A percentile compares a stretch with the other conserved stretches of the same genome.
Conservation (phyloP, 2,329 filamentous ascomycete genomes). For the Fusarium sulawesiense region DNA sequence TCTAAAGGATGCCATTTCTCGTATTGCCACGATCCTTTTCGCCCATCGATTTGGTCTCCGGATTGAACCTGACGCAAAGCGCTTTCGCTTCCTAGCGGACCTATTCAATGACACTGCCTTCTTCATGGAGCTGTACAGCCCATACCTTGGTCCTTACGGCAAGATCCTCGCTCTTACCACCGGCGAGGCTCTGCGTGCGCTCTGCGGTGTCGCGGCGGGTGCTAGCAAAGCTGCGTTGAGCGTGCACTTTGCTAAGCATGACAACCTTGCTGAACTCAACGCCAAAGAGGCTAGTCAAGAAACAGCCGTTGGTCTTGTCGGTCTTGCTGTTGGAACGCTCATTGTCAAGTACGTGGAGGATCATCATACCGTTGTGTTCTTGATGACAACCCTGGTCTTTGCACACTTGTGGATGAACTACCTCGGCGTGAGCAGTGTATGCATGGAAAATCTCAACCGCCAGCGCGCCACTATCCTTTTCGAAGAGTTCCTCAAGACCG, state of each 20-base stretch:
- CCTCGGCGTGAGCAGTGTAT: slow-evolving; percentile 83
- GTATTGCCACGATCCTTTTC: slow-evolving; percentile 86
- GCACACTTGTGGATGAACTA: slow-evolving; percentile 89
- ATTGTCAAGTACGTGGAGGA: slow-evolving; percentile 82
- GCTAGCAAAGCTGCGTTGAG: slow-evolving; percentile 91
- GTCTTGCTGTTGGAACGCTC: slow-evolving; percentile 85
- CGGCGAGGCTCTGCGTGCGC: slow-evolving; percentile 64
- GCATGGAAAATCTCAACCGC: slow-evolving; percentile 85
- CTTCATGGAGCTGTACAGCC: slow-evolving; percentile 85
- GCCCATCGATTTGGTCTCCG: slow-evolving; percentile 83
- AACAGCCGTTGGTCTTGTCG: slow-evolving; percentile 88
- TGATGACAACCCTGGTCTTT: slow-evolving; percentile 77
- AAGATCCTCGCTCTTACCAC: slow-evolving; percentile 63
- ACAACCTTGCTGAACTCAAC: slow-evolving; percentile 93
- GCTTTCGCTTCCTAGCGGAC: slow-evolving; percentile 87
- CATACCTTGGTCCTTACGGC: slow-evolving; percentile 69
- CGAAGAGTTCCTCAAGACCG: slow-evolving; percentile 63
- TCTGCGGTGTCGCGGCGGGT: slow-evolving; percentile 91
- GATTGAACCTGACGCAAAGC: slow-evolving; percentile 91
- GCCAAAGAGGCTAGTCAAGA: slow-evolving; percentile 96
- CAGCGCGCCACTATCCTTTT: slow-evolving; percentile 87
- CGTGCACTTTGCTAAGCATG: slow-evolving; percentile 87
- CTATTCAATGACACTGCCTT: slow-evolving; percentile 89
- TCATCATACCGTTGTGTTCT: slow-evolving; percentile 76
- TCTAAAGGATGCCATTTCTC: slow-evolving; percentile 82